Percentiles rank a stretch among this genome's conserved stretches.
Evolutionary conservation across 2,329 filamentous ascomycete genomes (phyloP).

Genomic region (Colletotrichum chlorophyti): DNA sequence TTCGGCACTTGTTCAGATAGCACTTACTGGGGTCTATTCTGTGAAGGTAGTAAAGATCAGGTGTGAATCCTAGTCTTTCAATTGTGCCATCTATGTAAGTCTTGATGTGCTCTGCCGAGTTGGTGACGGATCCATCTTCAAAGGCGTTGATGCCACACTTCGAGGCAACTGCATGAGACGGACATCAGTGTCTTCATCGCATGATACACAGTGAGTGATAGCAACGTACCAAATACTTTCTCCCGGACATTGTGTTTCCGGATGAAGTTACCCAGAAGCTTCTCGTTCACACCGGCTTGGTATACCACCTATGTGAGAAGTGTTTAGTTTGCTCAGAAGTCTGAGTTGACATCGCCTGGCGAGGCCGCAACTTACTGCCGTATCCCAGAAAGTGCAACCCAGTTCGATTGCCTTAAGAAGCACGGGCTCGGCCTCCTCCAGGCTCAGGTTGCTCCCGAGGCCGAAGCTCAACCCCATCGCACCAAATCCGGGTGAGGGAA

Average conservation of each 20-base stretch:
- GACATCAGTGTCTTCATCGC: neutral
- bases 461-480: conserved; percentile 56
- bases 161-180: conserved; percentile 47
- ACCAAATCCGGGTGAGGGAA: conserved; percentile 53
- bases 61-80: conserved; percentile 52
- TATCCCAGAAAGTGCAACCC: conserved; percentile 54
- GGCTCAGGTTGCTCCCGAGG: conserved; percentile 47
- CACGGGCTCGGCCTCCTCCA: conserved; percentile 55
- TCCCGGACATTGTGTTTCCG: conserved; percentile 56
- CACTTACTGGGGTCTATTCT: conserved; percentile 50
- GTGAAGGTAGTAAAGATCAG: conserved; percentile 53
- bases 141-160: conserved; percentile 53
- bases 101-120: conserved; percentile 53
- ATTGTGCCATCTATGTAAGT: conserved; percentile 56
- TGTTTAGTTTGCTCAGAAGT: too few relatives aligned
- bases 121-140: conserved; percentile 42
- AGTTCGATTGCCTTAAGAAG: conserved; percentile 55
- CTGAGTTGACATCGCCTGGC: too few relatives aligned
- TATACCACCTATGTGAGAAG: conserved; percentile 47
- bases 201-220: neutral
- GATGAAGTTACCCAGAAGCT: conserved; percentile 57
- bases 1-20: neutral
- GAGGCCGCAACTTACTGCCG: conserved; percentile 50
- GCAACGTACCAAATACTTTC: conserved; percentile 51
- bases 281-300: conserved; percentile 54